Evolutionary conservation across 2,329 filamentous ascomycete species (phyloP), one percentile per base, ranked within the genome.

Genomic region (Apiospora phragmitis): DNA sequence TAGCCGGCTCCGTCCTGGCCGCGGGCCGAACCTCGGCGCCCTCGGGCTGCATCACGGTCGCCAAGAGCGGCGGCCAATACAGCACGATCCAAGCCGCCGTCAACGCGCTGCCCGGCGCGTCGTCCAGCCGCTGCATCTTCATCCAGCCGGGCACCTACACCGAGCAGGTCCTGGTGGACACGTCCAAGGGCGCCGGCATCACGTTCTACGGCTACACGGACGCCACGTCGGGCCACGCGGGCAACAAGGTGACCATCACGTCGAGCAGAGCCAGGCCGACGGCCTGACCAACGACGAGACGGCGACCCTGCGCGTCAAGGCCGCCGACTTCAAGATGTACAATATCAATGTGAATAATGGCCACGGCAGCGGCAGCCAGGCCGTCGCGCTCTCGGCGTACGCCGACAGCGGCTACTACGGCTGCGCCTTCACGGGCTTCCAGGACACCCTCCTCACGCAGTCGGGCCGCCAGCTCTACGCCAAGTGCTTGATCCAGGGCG

Each of bases 171-270:
- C 85, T 85, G 73, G 82, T 91, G 49, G 80, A 83, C 14, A 72
- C 79, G 1, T 82, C 86, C 62, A 80, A 79, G 14, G 86, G 85
- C 1, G 79, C 84, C 51, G 55, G 38, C 4, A 80, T 90, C 55
- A 87, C 84, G 59, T 84, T 90, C 71, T 88, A 89, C 76, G 90
- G 90, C 38, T 87, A 87, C 76, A 91, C 90, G 0, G 76, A 79
- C 55, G 83, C 87, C 72, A 85, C 86, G 3, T 78, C 82, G n/a
- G 80, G 81, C 29, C 91, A 91, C 78, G 73, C 79, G 4, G 80
- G 79, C 70, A 92, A 92, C 81, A 81, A 84, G 41, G 90, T 90
- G 41, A 91, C 85, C 72, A 83, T 87, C 72, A 82, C 81, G 0
- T 80, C 83, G 42, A 79, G 77, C 65, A 79, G 69, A 83, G 82